Evolutionary conservation across 2,329 filamentous ascomycete species (phyloP).

Genomic region (Scedosporium apiospermum): DNA sequence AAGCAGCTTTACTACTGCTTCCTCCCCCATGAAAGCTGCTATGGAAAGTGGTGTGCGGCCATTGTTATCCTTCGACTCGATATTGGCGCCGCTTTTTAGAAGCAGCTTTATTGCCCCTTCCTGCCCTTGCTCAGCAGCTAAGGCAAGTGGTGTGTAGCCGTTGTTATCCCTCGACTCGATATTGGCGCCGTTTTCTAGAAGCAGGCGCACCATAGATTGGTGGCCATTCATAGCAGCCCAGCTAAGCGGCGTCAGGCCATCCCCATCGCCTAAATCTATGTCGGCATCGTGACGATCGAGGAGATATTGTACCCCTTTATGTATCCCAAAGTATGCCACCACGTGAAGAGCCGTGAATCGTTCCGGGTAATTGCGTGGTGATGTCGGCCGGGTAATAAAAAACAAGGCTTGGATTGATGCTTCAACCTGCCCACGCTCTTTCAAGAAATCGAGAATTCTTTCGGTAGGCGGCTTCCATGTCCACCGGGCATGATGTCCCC

Average conservation of each 20-base stretch:
- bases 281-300: neutral
- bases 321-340: neutral
- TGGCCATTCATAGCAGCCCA: neutral
- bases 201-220: neutral
- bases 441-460: neutral
- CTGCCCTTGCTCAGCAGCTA: neutral
- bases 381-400: too few species aligned
- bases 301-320: neutral
- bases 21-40: neutral
- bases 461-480: neutral
- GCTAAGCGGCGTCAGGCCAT: neutral
- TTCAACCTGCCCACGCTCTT: neutral
- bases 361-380: too few species aligned
- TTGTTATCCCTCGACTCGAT: neutral
- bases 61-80: neutral
- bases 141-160: neutral
- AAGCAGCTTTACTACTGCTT: neutral
- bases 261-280: neutral
- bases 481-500: conserved; percentile 21
- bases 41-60: neutral
- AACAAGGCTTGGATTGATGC: neutral
- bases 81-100: neutral
- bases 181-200: neutral
- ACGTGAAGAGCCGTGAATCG: neutral
- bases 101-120: neutral